These are phyloP conservation scores for Pichia membranifaciens DNA, from an alignment of 805 yeast genomes.

Conservation along the genomic window DNA sequence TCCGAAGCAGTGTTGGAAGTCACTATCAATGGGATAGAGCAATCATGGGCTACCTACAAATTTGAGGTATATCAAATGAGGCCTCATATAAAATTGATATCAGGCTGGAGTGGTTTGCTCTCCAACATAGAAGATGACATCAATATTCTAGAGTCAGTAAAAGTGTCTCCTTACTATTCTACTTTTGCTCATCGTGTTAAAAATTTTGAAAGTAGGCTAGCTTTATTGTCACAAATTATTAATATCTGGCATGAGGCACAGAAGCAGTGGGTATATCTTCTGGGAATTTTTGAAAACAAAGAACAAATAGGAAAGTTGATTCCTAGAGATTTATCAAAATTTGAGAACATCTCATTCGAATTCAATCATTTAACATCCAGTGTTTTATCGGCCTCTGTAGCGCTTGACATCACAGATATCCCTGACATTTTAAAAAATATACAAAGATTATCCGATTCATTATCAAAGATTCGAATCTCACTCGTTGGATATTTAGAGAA, in stretches of 20 bases:
- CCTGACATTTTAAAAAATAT: conserved; percentile 44
- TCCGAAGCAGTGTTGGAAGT: conserved; percentile 66
- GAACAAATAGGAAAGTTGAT: conserved; percentile 55
- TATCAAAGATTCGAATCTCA: conserved; percentile 55
- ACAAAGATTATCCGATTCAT: conserved; percentile 47
- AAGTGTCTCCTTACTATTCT: conserved; percentile 54
- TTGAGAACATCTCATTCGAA: conserved; percentile 57
- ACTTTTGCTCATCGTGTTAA: conserved; percentile 54
- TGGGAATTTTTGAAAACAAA: conserved; percentile 64
- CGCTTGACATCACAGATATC: conserved; percentile 49
- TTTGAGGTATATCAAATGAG: conserved; percentile 52
- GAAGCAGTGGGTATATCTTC: conserved; percentile 80
- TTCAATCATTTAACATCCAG: conserved; percentile 46
- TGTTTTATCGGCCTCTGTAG: conserved; percentile 42
- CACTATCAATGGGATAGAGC: conserved; percentile 43
- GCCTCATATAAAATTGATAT: conserved; percentile 49
- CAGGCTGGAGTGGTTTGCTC: conserved; percentile 61
- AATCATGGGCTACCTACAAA: conserved; percentile 47
- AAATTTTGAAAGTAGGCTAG: conserved; percentile 53
- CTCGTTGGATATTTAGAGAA: conserved; percentile 72
- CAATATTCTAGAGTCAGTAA: conserved; percentile 62
- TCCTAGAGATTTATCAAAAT: conserved; percentile 66
- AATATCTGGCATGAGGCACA: conserved; percentile 81
- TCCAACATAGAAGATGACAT: conserved; percentile 56
- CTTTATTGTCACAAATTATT: conserved; percentile 43